Base-by-base conservation (phyloP, 1,139 yeast species). In the Debaryomycetaceae sp. region DNA sequence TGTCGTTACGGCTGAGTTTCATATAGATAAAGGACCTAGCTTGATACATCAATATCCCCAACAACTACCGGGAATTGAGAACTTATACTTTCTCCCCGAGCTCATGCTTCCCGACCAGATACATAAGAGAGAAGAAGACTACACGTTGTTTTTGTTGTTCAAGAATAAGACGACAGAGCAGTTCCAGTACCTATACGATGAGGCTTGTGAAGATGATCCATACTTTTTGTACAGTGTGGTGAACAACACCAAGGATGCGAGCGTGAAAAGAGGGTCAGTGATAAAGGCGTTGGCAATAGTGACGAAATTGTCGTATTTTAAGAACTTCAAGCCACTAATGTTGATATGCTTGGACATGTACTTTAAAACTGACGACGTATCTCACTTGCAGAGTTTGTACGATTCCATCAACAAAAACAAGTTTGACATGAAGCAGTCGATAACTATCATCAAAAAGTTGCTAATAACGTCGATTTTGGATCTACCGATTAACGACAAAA, bases 41-140 rank as follows among this genome's bases (percentile, higher is more conserved):
- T 55, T 79, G 18, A 58, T 68, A 36, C 73, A 73, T 47, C 82
- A 76, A 48, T 63, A 67, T 39, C 84, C 85, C 1, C 41, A 53
- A 28, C 63, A 63, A 17, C 56, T 77, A 13, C 78, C 78, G 2
- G 80, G 81, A 9, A 44, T 62, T 22, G 44, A 51, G 14, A 70
- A 73, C 44, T 55, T 75, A 38, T 53, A 59, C 29, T 62, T 69
- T 40, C 51, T 73, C 31, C 74, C 81, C n/a, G 86, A 81, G 53
- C 64, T 81, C 36, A 78, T 81, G 81, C 61, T 81, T 33, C 87
- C 87, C 0, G 76, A 75, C 44, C 84, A 79, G 53, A 76, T 78
- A 35, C 86, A 81, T 53, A 75, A 73, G 41, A 57, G 86, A 35
- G 65, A 65, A 24, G 83, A 80, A 51, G 87, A 81, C 57, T 80